Base-by-base conservation (phyloP, 2,329 filamentous ascomycete species). In the Aspergillus udagawae region DNA sequence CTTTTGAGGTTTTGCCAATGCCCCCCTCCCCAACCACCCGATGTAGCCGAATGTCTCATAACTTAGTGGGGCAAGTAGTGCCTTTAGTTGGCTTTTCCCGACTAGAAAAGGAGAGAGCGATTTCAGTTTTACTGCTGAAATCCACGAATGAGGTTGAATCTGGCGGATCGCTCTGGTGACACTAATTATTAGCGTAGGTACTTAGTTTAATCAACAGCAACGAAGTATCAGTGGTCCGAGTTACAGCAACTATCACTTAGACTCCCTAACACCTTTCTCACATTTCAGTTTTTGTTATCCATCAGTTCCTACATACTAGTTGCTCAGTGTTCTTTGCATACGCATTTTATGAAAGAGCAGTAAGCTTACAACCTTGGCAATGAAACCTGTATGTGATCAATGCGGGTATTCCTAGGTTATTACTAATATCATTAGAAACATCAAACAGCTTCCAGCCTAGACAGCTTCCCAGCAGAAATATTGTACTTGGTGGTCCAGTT, bases 381-480 rank as follows among this genome's bases (percentile, higher is more conserved):
- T 50, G 45, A 21, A 27, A 50, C 14, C 45, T n/a, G 53, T 54
- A 49, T 51, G 47, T 54, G 27, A 7, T 44, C 17, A 49, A 51
- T 50, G n/a, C 12, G n/a, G 9, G 27, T 41, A 20, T 20, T 50
- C 32, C 32, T 23, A 51, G 21, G n/a, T 32, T 38, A 44, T 51
- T 42, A 28, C 53, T 54, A 45, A 54, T 54, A 23, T 49, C n/a
- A 9, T 29, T 42, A 50, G 47, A 45, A 54, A 54, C 20, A 21
- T 44, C 41, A 44, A 44, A n/a, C 41, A 44, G 8, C n/a, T 21
- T 44, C n/a, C 3, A 28, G 52, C 7, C 49, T 49, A 27, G 28
- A 52, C 44, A 48, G 42, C 58, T 60, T 38, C 35, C 61, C 62
- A 20, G 32, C 25, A 23, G 61, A 65, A 1, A 58, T 65, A n/a